phyloP scores from a whole-genome alignment of 2,329 filamentous ascomycete species.

The Aotearoamyces nothofagi region DNA sequence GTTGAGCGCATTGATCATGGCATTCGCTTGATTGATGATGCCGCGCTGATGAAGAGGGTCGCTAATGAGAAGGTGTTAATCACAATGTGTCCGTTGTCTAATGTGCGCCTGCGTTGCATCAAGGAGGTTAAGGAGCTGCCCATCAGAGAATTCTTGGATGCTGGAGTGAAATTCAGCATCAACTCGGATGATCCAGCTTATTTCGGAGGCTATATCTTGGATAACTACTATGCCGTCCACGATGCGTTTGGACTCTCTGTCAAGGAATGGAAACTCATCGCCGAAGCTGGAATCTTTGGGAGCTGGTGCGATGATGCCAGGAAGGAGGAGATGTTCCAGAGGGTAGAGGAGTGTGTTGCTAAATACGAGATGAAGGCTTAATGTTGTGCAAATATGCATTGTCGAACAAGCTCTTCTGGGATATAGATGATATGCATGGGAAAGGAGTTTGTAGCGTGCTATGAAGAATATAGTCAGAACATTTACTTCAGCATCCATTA shows the following conservation, averaged over 20 bases:
- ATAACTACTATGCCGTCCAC: constrained; percentile 64
- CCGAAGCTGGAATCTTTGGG: constrained; percentile 42
- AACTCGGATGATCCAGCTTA: constrained; percentile 33
- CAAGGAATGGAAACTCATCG: constrained; percentile 53
- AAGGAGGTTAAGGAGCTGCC: constrained; percentile 27
- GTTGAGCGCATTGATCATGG: constrained; percentile 63
- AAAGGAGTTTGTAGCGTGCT: too few relatives aligned
- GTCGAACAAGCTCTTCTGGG: too few relatives aligned
- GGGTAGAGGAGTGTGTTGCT: constrained; percentile 24
- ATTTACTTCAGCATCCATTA: too few relatives aligned
- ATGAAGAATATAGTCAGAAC: too few relatives aligned
- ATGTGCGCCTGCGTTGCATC: constrained; percentile 39
- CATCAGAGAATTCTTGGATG: constrained; percentile 26
- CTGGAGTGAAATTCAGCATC: constrained; percentile 29
- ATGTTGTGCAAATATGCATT: too few relatives aligned
- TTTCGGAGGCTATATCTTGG: constrained; percentile 60
- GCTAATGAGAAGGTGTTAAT: constrained; percentile 42
- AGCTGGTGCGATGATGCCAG: constrained; percentile 54
- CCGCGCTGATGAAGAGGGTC: constrained; percentile 39
- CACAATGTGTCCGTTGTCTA: constrained; percentile 60
- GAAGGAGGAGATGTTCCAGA: constrained; percentile 40
- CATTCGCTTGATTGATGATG: constrained; percentile 46
- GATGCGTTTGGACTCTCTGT: constrained; percentile 48
- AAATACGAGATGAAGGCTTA: too few relatives aligned
- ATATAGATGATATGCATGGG: too few relatives aligned